Evolutionary conservation across 2,329 filamentous ascomycete species (phyloP).

Genomic region (Hypoxylon sp.): DNA sequence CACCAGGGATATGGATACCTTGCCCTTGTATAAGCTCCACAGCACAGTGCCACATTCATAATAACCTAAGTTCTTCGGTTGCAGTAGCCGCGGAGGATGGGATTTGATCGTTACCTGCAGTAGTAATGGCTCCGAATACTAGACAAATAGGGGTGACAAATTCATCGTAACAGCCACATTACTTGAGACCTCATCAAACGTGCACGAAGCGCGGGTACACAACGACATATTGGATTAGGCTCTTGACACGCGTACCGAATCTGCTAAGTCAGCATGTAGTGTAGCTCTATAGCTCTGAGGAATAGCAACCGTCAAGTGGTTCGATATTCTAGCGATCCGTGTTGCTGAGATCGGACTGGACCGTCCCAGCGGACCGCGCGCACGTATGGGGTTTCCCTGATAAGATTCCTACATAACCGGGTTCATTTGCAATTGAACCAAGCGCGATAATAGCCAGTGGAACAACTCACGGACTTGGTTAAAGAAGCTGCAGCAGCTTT

Average conservation of each 20-base stretch:
- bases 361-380: constrained; percentile 37
- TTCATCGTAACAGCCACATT: constrained; percentile 16
- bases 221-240: not conserved
- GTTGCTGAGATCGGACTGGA: constrained; percentile 31
- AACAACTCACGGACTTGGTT: constrained; percentile 15
- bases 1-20: constrained; percentile 9
- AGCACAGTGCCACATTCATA: constrained; percentile 2
- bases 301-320: constrained; percentile 11
- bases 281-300: too few relatives aligned
- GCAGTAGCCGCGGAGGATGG: constrained; percentile 13
- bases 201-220: not conserved
- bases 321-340: constrained; percentile 31
- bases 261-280: not conserved
- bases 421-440: constrained; percentile 21
- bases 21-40: constrained; percentile 9
- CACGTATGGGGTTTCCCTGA: constrained; percentile 41
- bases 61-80: constrained; percentile 15
- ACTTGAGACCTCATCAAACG: not conserved
- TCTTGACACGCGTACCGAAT: not conserved
- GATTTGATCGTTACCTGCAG: constrained; percentile 22
- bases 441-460: constrained; percentile 18
- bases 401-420: constrained; percentile 34
- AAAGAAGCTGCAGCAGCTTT: too few relatives aligned
- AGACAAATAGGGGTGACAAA: constrained; percentile 26
- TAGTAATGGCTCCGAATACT: constrained; percentile 19